phyloP scores from a whole-genome alignment of 2,329 filamentous ascomycete genomes.

The Fusarium sp. region DNA sequence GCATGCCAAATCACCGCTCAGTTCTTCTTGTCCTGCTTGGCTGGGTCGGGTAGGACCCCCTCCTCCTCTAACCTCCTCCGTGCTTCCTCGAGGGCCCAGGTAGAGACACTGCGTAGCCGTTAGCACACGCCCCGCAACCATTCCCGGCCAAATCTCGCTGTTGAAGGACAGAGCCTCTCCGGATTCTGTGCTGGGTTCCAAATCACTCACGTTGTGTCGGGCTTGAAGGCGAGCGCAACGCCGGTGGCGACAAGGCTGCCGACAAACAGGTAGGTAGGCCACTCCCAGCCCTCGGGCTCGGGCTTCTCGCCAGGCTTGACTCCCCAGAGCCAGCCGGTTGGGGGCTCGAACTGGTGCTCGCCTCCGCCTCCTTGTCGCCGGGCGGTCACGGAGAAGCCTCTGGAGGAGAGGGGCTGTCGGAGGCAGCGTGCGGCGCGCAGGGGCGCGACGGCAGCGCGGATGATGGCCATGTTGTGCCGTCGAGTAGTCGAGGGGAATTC shows the following conservation, averaged over 20 bases:
- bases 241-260: conserved; percentile 76
- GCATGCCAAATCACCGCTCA: conserved; percentile 36
- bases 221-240: conserved; percentile 93
- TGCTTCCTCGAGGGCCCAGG: conserved; percentile 98
- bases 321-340: conserved; percentile 91
- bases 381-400: conserved; percentile 57
- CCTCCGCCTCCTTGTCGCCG: conserved; percentile 54
- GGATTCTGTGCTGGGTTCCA: conserved; percentile 3
- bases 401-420: conserved; percentile 47
- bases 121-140: conserved; percentile 39
- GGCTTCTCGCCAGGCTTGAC: conserved; percentile 95
- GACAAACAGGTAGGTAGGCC: conserved; percentile 83
- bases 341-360: conserved; percentile 86
- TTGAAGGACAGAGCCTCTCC: not conserved
- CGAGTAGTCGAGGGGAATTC: conserved; percentile 26
- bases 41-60: conserved; percentile 86
- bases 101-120: conserved; percentile 81
- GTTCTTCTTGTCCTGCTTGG: conserved; percentile 65
- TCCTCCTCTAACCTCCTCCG: conserved; percentile 94
- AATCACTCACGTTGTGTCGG: conserved; percentile 91
- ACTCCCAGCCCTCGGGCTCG: conserved; percentile 97
- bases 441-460: conserved; percentile 50
- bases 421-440: conserved; percentile 51
- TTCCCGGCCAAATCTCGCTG: not conserved
- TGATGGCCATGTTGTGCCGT: conserved; percentile 47